A percentile compares a stretch with the other conserved stretches of the same genome.
phyloP scores from a whole-genome alignment of 495 filamentous ascomycete genomes.

The Neurospora sp. region DNA sequence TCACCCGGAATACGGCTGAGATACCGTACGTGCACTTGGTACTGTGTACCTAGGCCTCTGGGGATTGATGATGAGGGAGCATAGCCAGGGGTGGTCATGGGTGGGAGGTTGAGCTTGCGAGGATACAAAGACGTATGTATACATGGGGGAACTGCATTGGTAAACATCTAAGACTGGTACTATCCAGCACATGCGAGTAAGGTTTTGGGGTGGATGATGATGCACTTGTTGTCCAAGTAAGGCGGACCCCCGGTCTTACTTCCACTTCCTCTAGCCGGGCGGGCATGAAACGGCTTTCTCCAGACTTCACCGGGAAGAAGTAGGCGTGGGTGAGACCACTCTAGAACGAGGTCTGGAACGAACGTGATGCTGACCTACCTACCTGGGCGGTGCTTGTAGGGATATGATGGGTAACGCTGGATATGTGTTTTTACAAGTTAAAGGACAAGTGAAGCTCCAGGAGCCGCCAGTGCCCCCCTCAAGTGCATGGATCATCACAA shows the following conservation, averaged over 20 bases:
- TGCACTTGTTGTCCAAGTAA: background rate
- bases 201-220: background rate
- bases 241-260: background rate
- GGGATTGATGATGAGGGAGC: background rate
- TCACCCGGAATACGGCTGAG: background rate
- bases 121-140: background rate
- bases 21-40: background rate
- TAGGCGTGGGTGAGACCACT: background rate
- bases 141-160: too few relatives aligned
- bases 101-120: background rate
- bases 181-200: background rate
- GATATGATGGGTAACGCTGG: background rate
- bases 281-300: background rate
- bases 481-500: background rate
- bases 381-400: background rate
- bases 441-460: background rate
- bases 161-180: background rate
- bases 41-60: background rate
- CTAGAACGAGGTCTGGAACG: background rate
- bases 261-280: background rate
- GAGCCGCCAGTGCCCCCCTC: background rate
- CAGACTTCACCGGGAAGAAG: background rate
- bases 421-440: background rate
- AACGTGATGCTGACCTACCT: background rate
- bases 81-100: background rate